Evolutionary conservation across 2,329 filamentous ascomycete species (phyloP).

Genomic region (Paracamarosporium sp.): DNA sequence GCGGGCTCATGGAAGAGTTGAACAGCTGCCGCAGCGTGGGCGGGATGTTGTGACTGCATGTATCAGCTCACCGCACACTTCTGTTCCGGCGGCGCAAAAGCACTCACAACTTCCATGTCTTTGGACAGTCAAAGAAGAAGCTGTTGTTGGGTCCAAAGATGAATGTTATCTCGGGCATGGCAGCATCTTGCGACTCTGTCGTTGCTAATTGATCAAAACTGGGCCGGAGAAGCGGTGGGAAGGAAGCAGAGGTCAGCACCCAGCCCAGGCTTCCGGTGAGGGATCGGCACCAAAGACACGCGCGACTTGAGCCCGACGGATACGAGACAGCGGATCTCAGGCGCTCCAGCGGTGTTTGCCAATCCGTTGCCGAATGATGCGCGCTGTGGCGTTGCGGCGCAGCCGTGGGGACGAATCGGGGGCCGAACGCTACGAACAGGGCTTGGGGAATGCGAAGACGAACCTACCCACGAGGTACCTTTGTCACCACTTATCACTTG

Average conservation of each 20-base stretch:
- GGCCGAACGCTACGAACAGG: not conserved
- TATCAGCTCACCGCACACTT: conserved; percentile 22
- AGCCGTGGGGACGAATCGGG: not conserved
- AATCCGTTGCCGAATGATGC: not conserved
- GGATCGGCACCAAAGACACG: not conserved
- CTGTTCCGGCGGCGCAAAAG: not conserved
- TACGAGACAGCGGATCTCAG: not conserved
- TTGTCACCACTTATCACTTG: no score
- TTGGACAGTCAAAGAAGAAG: conserved; percentile 46
- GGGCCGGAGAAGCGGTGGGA: conserved; percentile 6
- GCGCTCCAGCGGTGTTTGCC: not conserved
- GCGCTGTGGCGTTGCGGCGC: conserved; percentile 1
- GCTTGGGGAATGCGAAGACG: no score
- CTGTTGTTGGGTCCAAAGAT: conserved; percentile 44
- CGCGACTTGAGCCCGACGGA: not conserved
- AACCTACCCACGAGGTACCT: no score
- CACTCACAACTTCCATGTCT: conserved; percentile 45
- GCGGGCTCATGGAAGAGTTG: conserved; percentile 37
- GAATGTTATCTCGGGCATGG: conserved; percentile 43
- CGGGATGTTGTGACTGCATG: conserved; percentile 39
- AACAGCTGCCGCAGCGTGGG: conserved; percentile 42
- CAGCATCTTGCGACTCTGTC: conserved; percentile 15
- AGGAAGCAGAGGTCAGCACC: not conserved
- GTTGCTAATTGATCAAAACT: not conserved
- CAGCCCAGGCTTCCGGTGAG: not conserved